A percentile compares a stretch with the other conserved stretches of the same genome.
Evolutionary conservation across 2,329 filamentous ascomycete species (phyloP).

Genomic region (Penicillium verrucosum): DNA sequence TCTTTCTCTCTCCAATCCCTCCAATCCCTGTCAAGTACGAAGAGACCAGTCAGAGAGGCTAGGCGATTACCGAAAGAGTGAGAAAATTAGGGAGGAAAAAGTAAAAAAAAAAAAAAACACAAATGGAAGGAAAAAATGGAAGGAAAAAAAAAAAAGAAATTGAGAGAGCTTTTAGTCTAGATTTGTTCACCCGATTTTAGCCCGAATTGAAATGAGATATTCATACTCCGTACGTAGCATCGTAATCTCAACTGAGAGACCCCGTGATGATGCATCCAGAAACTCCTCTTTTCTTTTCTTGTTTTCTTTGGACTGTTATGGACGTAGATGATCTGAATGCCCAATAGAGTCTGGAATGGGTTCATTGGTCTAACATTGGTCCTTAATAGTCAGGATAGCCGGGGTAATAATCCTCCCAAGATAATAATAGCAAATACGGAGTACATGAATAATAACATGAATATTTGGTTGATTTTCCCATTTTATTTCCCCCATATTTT

Average conservation of each 20-base stretch:
- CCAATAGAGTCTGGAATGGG: background rate
- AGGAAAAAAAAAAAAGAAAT: background rate
- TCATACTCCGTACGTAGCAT: conserved; percentile 10
- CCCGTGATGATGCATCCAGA: conserved; percentile 7
- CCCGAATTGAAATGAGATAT: conserved; percentile 6
- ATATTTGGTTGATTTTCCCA: background rate
- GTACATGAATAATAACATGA: background rate
- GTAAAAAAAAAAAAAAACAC: background rate
- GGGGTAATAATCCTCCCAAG: background rate
- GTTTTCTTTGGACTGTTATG: background rate
- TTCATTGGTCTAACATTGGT: background rate
- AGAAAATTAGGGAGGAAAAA: conserved; percentile 2
- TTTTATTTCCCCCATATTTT: background rate
- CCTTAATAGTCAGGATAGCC: background rate
- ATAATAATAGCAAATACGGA: background rate
- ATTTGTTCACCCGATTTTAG: conserved; percentile 4
- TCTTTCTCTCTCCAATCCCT: conserved; percentile 10
- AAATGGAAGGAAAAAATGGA: background rate
- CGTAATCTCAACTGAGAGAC: conserved; percentile 2
- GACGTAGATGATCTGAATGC: background rate
- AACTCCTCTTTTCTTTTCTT: background rate
- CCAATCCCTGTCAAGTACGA: conserved; percentile 10
- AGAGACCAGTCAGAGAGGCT: conserved; percentile 2
- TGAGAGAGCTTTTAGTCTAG: background rate
- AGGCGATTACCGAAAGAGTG: conserved; percentile 20